Percentiles rank a stretch among this genome's conserved stretches.
These are phyloP conservation scores for Dittrichia graveolens DNA, from an alignment of 129 eudicot species.

Conservation along the genomic window DNA sequence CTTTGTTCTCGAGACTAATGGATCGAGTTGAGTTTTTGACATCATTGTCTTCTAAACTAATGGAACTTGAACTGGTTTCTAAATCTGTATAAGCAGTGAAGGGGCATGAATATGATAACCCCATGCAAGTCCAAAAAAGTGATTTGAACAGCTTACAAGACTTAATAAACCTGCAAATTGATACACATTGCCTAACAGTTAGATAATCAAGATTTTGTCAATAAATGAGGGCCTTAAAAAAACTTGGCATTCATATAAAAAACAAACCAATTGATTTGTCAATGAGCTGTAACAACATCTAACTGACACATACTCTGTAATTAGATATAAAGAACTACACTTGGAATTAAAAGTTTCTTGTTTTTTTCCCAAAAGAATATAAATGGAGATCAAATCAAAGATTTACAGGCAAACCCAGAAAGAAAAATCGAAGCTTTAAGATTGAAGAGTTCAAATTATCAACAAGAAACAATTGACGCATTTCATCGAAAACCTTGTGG, in stretches of 20 bases:
- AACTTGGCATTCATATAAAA: slow-evolving; percentile 24
- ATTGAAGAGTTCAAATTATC: not conserved
- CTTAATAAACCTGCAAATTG: slow-evolving; percentile 39
- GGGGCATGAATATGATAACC: slow-evolving; percentile 81
- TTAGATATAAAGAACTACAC: slow-evolving; percentile 2
- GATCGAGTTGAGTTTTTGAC: slow-evolving; percentile 38
- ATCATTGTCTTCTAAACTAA: slow-evolving; percentile 36
- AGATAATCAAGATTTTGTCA: slow-evolving; percentile 28
- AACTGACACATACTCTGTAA: slow-evolving; percentile 31
- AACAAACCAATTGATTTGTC: slow-evolving; percentile 20
- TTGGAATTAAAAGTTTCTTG: not conserved
- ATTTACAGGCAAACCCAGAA: not conserved
- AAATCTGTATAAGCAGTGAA: slow-evolving; percentile 48
- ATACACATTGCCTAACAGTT: slow-evolving; percentile 12
- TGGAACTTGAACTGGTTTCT: slow-evolving; percentile 41
- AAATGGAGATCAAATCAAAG: slow-evolving; percentile 30
- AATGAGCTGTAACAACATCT: slow-evolving; percentile 35
- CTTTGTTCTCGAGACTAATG: slow-evolving; percentile 41
- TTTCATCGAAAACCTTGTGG: slow-evolving; percentile 18
- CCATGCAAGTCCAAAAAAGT: slow-evolving; percentile 61
- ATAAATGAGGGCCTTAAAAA: not conserved
- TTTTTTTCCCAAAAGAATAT: slow-evolving; percentile 1
- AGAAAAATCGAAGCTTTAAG: slow-evolving; percentile 16
- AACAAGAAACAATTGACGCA: slow-evolving; percentile 25
- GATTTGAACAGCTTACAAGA: slow-evolving; percentile 28